Evolutionary conservation across 2,329 filamentous ascomycete genomes (phyloP).

Genomic region (Sporothrix globosa): DNA sequence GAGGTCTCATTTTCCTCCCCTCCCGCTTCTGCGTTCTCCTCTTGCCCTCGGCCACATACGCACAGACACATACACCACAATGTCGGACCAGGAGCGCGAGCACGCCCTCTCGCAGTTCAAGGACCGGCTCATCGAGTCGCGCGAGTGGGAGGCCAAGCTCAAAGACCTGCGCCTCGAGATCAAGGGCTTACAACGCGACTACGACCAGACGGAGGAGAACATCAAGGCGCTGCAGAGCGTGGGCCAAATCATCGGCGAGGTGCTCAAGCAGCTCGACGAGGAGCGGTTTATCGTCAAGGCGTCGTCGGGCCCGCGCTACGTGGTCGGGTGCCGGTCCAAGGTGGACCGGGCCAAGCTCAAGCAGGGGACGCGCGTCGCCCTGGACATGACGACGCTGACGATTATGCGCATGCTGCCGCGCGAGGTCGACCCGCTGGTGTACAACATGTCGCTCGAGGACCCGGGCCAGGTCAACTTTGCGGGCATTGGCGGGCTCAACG

Average conservation of each 20-base stretch:
- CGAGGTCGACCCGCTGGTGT: conserved; percentile 97
- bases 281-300: conserved; percentile 99
- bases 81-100: conserved; percentile 61
- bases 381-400: conserved; percentile 99
- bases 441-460: conserved; percentile 99
- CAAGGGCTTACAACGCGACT: conserved; percentile 92
- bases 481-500: conserved; percentile 95
- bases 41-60: not conserved
- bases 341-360: conserved; percentile 97
- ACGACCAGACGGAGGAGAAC: conserved; percentile 96
- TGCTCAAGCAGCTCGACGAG: conserved; percentile 97
- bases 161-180: conserved; percentile 93
- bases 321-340: conserved; percentile 97
- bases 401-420: conserved; percentile 99
- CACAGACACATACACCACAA: conserved; percentile 24
- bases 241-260: conserved; percentile 98
- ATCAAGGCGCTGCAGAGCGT: conserved; percentile 99
- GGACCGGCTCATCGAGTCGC: conserved; percentile 83
- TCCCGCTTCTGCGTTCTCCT: not conserved
- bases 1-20: not conserved
- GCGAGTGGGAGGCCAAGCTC: conserved; percentile 98
- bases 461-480: conserved; percentile 97
- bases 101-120: conserved; percentile 79
- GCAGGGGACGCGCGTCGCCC: conserved; percentile 94
- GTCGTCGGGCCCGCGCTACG: conserved; percentile 94